These are phyloP conservation scores for Cladobotryum mycophilum DNA, from an alignment of 2,329 filamentous ascomycete species.

Conservation along the genomic window DNA sequence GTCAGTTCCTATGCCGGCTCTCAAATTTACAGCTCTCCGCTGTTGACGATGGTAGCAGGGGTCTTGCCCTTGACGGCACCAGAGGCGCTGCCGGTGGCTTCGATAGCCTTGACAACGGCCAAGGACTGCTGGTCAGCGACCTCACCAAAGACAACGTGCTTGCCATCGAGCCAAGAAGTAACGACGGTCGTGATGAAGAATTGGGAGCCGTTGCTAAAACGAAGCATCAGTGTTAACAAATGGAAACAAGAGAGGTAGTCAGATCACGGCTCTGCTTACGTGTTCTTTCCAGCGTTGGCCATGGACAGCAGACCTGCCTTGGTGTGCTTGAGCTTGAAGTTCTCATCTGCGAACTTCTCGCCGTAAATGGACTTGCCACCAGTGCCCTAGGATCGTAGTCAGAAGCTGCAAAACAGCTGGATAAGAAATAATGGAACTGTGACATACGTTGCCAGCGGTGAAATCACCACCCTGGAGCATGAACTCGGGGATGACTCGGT, in stretches of 20 bases:
- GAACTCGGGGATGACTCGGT: slow-evolving; percentile 88
- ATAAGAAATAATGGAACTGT: too few relatives aligned
- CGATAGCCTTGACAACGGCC: slow-evolving; percentile 53
- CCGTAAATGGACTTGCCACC: slow-evolving; percentile 93
- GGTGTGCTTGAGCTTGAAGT: slow-evolving; percentile 75
- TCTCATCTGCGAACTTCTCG: slow-evolving; percentile 90
- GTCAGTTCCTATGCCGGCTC: too few relatives aligned
- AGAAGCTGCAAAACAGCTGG: background rate
- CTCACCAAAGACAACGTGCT: slow-evolving; percentile 81
- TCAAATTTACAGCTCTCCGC: slow-evolving; percentile 41
- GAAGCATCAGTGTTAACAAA: slow-evolving; percentile 13
- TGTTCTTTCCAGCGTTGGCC: slow-evolving; percentile 94
- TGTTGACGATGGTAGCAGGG: slow-evolving; percentile 52
- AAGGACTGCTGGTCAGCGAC: slow-evolving; percentile 49
- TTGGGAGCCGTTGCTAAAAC: slow-evolving; percentile 83
- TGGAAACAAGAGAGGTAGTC: background rate
- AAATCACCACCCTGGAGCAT: slow-evolving; percentile 98
- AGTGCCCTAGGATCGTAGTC: slow-evolving; percentile 56
- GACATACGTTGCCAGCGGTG: slow-evolving; percentile 79
- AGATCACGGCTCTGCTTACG: slow-evolving; percentile 42
- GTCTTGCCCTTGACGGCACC: slow-evolving; percentile 51
- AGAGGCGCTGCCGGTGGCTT: slow-evolving; percentile 51
- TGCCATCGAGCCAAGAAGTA: slow-evolving; percentile 78
- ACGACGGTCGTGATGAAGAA: slow-evolving; percentile 96
- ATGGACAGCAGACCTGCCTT: slow-evolving; percentile 79